phyloP scores from a whole-genome alignment of 2,329 filamentous ascomycete species.

The Fusarium humuli region DNA sequence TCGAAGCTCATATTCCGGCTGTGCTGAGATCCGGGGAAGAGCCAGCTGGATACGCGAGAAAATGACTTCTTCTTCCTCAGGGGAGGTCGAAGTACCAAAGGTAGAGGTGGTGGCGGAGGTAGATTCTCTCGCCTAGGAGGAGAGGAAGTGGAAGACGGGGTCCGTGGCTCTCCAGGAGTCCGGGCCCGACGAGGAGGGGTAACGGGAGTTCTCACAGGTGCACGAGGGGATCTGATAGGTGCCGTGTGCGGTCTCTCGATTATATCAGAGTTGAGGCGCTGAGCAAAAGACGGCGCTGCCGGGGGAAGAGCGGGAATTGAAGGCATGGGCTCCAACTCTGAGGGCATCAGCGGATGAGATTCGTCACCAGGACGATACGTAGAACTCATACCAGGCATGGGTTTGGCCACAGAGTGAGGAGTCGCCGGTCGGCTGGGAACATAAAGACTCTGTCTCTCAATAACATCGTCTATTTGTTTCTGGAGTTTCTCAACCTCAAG shows the following conservation, averaged over 20 bases:
- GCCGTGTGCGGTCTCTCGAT: conserved; percentile 52
- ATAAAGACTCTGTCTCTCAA: conserved; percentile 71
- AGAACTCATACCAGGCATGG: conserved; percentile 49
- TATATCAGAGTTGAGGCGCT: conserved; percentile 63
- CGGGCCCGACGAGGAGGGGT: conserved; percentile 46
- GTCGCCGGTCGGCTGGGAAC: conserved; percentile 65
- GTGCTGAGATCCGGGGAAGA: conserved; percentile 59
- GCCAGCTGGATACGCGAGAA: conserved; percentile 70
- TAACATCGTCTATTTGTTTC: conserved; percentile 68
- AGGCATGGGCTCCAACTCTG: conserved; percentile 64
- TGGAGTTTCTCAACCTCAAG: conserved; percentile 69
- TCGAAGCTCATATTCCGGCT: conserved; percentile 58
- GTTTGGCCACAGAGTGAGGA: conserved; percentile 55
- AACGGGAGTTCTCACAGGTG: conserved; percentile 50
- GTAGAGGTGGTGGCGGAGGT: conserved; percentile 66
- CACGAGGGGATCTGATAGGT: conserved; percentile 51
- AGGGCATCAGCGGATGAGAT: conserved; percentile 29
- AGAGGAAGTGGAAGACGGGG: conserved; percentile 43
- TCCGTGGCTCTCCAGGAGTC: conserved; percentile 47
- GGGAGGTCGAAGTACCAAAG: conserved; percentile 69
- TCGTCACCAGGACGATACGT: conserved; percentile 16
- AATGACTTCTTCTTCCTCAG: conserved; percentile 76
- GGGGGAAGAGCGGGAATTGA: conserved; percentile 68
- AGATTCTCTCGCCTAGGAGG: conserved; percentile 49
- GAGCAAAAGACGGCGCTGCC: conserved; percentile 67